A percentile compares a stretch with the other conserved stretches of the same genome.
Conservation (phyloP, 2,329 filamentous ascomycete genomes). For the Aspergillus puulaauensis region DNA sequence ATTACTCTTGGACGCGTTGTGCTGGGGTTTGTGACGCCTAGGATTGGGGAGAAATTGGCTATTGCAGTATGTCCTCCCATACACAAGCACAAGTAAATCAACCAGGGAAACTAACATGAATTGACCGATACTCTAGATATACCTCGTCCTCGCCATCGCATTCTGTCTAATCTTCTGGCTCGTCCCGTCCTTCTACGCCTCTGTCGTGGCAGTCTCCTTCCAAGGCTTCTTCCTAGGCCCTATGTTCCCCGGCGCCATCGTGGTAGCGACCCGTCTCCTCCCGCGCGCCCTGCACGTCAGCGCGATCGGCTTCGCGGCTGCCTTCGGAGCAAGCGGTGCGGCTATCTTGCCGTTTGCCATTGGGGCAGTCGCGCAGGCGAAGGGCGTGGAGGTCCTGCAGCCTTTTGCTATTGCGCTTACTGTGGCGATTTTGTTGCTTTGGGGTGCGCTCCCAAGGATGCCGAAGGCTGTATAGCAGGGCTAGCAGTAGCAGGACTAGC, state of each 20-base stretch:
- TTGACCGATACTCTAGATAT: slow-evolving; percentile 50
- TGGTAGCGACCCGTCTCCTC: slow-evolving; percentile 71
- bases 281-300: slow-evolving; percentile 72
- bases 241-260: slow-evolving; percentile 72
- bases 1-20: slow-evolving; percentile 71
- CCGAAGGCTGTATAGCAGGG: too few relatives aligned
- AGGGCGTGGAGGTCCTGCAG: slow-evolving; percentile 60
- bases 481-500: too few relatives aligned
- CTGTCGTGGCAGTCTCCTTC: slow-evolving; percentile 67
- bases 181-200: slow-evolving; percentile 72
- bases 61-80: slow-evolving; percentile 41
- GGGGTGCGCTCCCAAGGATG: slow-evolving; percentile 35
- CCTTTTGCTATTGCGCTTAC: slow-evolving; percentile 51
- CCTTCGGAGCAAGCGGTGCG: slow-evolving; percentile 72
- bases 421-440: slow-evolving; percentile 51
- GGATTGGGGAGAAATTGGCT: slow-evolving; percentile 65
- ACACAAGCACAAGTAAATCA: too few relatives aligned
- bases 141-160: slow-evolving; percentile 62
- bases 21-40: slow-evolving; percentile 73
- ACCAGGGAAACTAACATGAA: neutral
- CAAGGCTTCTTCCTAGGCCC: slow-evolving; percentile 80
- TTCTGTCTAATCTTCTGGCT: slow-evolving; percentile 78
- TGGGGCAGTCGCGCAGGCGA: slow-evolving; percentile 52
- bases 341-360: slow-evolving; percentile 46
- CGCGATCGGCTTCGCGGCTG: slow-evolving; percentile 78